A percentile compares a stretch with the other conserved stretches of the same genome.
phyloP scores from a whole-genome alignment of 371 early-diverging fungal species.

The Phascolomyces articulosus region DNA sequence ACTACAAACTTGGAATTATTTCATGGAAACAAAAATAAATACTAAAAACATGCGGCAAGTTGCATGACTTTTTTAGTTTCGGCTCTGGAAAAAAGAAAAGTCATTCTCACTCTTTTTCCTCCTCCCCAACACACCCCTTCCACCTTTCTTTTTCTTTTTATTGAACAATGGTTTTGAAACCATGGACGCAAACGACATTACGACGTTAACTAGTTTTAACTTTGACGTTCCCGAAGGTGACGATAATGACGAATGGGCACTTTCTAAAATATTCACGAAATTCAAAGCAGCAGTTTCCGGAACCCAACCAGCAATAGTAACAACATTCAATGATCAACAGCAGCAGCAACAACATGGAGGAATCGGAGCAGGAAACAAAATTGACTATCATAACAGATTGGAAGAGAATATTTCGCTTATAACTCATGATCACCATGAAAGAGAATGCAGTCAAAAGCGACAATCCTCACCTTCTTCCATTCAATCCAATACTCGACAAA shows the following conservation, averaged over 20 bases:
- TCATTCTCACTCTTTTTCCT: too few species aligned
- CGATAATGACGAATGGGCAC: constrained; percentile 47
- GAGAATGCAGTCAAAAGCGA: not conserved
- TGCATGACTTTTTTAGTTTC: not conserved
- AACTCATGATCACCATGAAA: too few species aligned
- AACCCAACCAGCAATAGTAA: not conserved
- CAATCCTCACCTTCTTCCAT: constrained; percentile 3
- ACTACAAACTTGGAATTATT: too few species aligned
- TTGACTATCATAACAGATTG: too few species aligned
- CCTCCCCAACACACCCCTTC: not conserved
- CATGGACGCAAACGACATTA: constrained; percentile 24
- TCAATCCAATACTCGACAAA: constrained; percentile 11
- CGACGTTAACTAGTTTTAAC: constrained; percentile 49
- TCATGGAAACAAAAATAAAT: not conserved
- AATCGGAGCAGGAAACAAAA: too few species aligned
- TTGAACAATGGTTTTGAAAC: not conserved
- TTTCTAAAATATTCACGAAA: constrained; percentile 61
- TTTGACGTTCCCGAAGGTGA: constrained; percentile 40
- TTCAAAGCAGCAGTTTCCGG: constrained; percentile 55
- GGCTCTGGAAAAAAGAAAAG: not conserved
- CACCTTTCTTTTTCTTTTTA: not conserved
- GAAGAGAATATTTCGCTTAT: too few species aligned
- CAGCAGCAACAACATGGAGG: not conserved
- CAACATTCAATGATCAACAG: not conserved
- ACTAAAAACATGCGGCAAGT: not conserved